phyloP scores from a whole-genome alignment of 2,329 filamentous ascomycete genomes.

The Pseudogymnoascus sp. region DNA sequence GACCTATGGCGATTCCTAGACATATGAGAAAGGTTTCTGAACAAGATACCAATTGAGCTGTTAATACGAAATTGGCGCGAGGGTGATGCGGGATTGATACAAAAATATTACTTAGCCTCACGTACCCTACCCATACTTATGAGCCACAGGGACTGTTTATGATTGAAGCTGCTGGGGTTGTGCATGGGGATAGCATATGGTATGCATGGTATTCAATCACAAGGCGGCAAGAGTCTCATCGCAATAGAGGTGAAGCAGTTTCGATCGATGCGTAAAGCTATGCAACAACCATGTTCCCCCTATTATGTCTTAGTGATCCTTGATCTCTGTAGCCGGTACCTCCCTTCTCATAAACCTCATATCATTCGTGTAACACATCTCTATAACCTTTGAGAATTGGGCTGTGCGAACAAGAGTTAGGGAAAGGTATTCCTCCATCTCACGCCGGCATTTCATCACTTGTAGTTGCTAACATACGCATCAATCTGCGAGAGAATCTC shows the following conservation, averaged over 20 bases:
- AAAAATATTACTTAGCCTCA: no score
- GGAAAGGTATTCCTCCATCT: not conserved
- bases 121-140: no score
- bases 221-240: not conserved
- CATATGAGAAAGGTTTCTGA: no score
- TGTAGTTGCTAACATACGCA: slow-evolving; percentile 27
- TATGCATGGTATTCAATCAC: not conserved
- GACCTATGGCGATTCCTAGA: no score
- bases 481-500: slow-evolving; percentile 44
- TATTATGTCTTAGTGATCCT: not conserved
- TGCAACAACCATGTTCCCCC: not conserved
- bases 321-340: not conserved
- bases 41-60: no score
- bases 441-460: not conserved
- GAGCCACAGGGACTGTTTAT: no score
- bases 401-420: not conserved
- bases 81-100: no score
- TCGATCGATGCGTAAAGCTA: not conserved
- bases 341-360: not conserved
- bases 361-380: not conserved
- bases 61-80: no score
- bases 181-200: not conserved
- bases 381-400: not conserved
- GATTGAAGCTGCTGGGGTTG: not conserved
- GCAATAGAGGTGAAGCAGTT: not conserved